Conservation (phyloP, 75 land plant genomes). For the Selaginella tamariscina region DNA sequence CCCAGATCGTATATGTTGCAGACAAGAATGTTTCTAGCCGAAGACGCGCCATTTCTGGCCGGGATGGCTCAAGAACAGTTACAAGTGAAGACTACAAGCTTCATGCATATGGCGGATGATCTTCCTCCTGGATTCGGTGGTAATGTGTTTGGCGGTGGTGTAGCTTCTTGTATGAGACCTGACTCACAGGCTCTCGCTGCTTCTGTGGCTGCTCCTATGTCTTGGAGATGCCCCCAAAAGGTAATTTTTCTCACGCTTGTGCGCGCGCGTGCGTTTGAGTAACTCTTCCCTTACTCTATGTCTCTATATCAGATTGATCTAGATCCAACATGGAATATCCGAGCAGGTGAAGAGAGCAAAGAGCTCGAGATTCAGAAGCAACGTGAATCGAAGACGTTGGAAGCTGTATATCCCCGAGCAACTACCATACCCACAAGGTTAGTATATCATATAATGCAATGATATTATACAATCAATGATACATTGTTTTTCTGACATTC, state of each 20-base stretch:
- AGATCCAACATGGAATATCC: slow-evolving; percentile 51
- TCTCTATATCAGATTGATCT: slow-evolving; percentile 30
- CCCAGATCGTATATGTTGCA: slow-evolving; percentile 14
- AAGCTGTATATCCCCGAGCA: slow-evolving; percentile 73
- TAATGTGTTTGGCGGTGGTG: slow-evolving; percentile 7
- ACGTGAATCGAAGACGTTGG: slow-evolving; percentile 55
- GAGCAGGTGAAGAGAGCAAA: slow-evolving; percentile 63
- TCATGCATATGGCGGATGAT: slow-evolving; percentile 31
- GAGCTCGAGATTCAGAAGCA: slow-evolving; percentile 41
- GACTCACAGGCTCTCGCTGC: slow-evolving; percentile 20
- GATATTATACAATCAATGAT: no score
- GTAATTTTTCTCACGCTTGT: slow-evolving; percentile 26
- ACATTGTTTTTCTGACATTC: no score
- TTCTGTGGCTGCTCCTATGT: slow-evolving; percentile 19
- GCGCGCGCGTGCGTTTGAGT: no score
- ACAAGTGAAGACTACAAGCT: slow-evolving; percentile 51
- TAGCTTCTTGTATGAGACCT: slow-evolving; percentile 16
- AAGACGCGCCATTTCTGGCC: slow-evolving; percentile 63
- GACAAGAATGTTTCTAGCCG: slow-evolving; percentile 68
- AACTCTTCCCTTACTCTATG: slow-evolving; percentile 7
- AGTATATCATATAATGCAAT: no score
- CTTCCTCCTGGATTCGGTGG: slow-evolving; percentile 75
- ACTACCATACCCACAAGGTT: slow-evolving; percentile 72
- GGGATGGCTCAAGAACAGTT: slow-evolving; percentile 60
- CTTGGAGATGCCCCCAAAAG: slow-evolving; percentile 47